These are phyloP conservation scores for Pseudopyricularia javanii DNA, from an alignment of 2,329 filamentous ascomycete species.

Conservation along the genomic window DNA sequence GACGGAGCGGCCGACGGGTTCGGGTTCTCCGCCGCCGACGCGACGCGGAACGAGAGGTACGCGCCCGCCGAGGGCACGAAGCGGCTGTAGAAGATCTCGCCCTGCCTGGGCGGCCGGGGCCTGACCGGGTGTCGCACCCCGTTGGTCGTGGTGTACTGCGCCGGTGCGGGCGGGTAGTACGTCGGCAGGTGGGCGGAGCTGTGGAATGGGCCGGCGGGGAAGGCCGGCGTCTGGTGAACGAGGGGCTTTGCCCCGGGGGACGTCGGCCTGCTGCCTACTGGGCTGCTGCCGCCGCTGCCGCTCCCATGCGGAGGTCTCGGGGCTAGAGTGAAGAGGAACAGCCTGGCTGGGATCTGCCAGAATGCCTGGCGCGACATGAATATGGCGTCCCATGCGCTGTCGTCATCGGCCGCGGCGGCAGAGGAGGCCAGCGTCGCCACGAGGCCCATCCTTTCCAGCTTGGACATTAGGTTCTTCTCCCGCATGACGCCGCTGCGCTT, in stretches of 20 bases:
- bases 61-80: slow-evolving; percentile 72
- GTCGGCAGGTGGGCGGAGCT: slow-evolving; percentile 80
- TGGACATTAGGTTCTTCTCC: slow-evolving; percentile 70
- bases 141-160: slow-evolving; percentile 70
- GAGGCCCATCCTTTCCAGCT: slow-evolving; percentile 87
- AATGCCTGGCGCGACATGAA: slow-evolving; percentile 73
- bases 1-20: too few species aligned
- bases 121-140: slow-evolving; percentile 74
- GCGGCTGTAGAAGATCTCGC: slow-evolving; percentile 81
- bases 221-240: slow-evolving; percentile 16
- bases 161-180: slow-evolving; percentile 74
- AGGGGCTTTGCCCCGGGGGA: slow-evolving; percentile 25
- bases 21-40: slow-evolving; percentile 55
- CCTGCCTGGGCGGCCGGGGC: slow-evolving; percentile 79
- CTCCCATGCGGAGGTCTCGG: slow-evolving; percentile 27
- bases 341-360: slow-evolving; percentile 80
- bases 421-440: slow-evolving; percentile 64
- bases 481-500: slow-evolving; percentile 81
- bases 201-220: slow-evolving; percentile 57
- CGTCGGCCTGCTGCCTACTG: slow-evolving; percentile 37
- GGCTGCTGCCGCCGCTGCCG: slow-evolving; percentile 28
- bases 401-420: slow-evolving; percentile 17
- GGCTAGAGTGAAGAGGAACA: slow-evolving; percentile 78
- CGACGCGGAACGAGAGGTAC: slow-evolving; percentile 81
- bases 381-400: slow-evolving; percentile 64